phyloP scores from a whole-genome alignment of 1,284 basidiomycete species.

The Exobasidium cylindrosporum region DNA sequence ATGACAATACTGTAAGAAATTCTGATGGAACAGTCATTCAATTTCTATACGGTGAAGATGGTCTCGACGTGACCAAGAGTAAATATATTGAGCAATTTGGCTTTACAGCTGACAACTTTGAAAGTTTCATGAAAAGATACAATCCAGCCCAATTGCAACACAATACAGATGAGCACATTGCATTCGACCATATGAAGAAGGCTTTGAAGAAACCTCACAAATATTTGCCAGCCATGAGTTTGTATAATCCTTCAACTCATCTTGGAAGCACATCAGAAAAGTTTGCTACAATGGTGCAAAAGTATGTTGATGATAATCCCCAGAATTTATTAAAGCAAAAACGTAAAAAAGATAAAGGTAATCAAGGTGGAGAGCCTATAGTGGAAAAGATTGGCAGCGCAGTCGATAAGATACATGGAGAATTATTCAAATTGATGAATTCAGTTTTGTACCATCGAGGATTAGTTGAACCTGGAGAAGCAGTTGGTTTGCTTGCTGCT shows the following conservation, averaged over 20 bases:
- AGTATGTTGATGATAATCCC: slow-evolving; percentile 78
- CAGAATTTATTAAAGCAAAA: slow-evolving; percentile 67
- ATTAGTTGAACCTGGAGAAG: slow-evolving; percentile 93
- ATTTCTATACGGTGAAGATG: slow-evolving; percentile 96
- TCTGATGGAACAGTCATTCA: slow-evolving; percentile 90
- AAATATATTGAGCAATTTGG: slow-evolving; percentile 73
- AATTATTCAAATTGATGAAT: slow-evolving; percentile 50
- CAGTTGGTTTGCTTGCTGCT: slow-evolving; percentile 93
- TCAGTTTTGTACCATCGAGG: slow-evolving; percentile 52
- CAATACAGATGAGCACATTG: slow-evolving; percentile 69
- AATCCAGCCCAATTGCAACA: slow-evolving; percentile 63
- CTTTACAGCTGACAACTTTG: slow-evolving; percentile 84
- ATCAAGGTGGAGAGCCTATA: slow-evolving; percentile 22
- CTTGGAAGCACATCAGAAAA: slow-evolving; percentile 89
- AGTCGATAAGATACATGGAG: slow-evolving; percentile 53
- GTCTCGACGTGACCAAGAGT: slow-evolving; percentile 85
- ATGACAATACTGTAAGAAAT: slow-evolving; percentile 96
- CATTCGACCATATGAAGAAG: slow-evolving; percentile 79
- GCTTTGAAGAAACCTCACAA: slow-evolving; percentile 78
- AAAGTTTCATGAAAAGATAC: slow-evolving; percentile 73
- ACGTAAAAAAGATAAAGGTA: slow-evolving; percentile 60
- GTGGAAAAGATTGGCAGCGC: slow-evolving; percentile 58
- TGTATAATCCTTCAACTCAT: slow-evolving; percentile 74
- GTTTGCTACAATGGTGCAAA: slow-evolving; percentile 77
- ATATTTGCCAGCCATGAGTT: slow-evolving; percentile 72